Percentiles rank a stretch among this genome's conserved stretches.
Conservation (phyloP, 2,329 filamentous ascomycete genomes). For the Fusarium sp. region DNA sequence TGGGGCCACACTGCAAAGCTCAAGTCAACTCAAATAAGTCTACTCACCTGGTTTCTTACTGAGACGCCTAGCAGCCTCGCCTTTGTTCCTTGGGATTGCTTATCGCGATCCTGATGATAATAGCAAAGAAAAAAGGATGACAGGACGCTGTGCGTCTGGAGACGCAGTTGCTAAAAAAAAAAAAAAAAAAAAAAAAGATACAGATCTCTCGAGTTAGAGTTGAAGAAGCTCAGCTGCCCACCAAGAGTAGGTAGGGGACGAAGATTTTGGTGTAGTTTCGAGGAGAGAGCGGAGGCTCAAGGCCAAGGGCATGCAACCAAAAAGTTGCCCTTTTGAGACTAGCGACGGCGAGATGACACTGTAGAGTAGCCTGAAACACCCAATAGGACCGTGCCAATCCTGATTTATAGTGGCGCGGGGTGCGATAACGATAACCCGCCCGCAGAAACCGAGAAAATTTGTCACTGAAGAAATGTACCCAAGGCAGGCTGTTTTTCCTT, state of each 20-base stretch:
- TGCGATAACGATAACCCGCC: conserved; percentile 54
- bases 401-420: conserved; percentile 43
- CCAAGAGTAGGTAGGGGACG: conserved; percentile 16
- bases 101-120: neutral
- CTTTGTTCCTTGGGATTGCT: neutral
- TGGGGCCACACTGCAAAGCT: conserved; percentile 41
- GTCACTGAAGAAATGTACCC: neutral
- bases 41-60: conserved; percentile 19
- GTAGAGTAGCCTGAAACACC: conserved; percentile 19
- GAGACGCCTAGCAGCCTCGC: neutral
- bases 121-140: neutral
- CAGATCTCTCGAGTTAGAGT: conserved; percentile 15
- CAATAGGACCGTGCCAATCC: conserved; percentile 13
- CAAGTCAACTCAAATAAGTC: conserved; percentile 17
- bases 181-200: too few species aligned
- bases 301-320: neutral
- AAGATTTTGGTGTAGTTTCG: conserved; percentile 30
- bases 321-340: conserved; percentile 10
- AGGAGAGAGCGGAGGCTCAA: conserved; percentile 25
- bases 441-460: neutral
- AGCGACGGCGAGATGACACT: conserved; percentile 21
- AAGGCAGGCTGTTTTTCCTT: neutral
- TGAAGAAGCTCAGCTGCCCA: conserved; percentile 33
- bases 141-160: neutral
- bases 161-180: neutral